Evolutionary conservation across 2,329 filamentous ascomycete species (phyloP).

Genomic region (Clonostachys chloroleuca): DNA sequence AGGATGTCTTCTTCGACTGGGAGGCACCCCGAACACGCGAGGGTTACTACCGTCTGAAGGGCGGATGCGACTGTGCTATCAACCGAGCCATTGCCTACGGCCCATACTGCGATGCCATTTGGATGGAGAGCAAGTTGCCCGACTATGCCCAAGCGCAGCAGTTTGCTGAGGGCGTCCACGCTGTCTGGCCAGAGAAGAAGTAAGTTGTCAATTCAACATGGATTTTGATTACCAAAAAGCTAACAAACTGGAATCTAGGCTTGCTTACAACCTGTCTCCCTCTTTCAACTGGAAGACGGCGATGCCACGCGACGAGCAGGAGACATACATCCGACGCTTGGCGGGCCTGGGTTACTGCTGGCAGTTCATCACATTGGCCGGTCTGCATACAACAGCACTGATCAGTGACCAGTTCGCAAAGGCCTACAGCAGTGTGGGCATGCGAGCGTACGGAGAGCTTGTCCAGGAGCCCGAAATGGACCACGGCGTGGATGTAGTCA

Average conservation of each 20-base stretch:
- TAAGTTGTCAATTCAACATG: constrained; percentile 35
- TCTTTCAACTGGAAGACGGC: constrained; percentile 99
- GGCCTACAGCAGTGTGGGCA: constrained; percentile 76
- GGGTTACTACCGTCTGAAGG: constrained; percentile 90
- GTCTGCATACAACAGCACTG: constrained; percentile 90
- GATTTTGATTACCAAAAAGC: constrained; percentile 4
- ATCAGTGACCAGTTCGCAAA: constrained; percentile 86
- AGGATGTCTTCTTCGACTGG: constrained; percentile 91
- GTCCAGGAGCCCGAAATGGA: constrained; percentile 98
- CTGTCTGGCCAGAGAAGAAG: constrained; percentile 95
- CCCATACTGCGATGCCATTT: constrained; percentile 92
- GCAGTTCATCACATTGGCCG: constrained; percentile 99
- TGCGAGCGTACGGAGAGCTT: constrained; percentile 95
- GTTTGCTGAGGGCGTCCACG: constrained; percentile 90
- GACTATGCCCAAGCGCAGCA: constrained; percentile 88
- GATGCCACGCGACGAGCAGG: constrained; percentile 87
- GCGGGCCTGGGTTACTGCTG: constrained; percentile 91
- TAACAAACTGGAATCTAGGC: constrained; percentile 39
- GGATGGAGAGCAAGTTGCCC: constrained; percentile 99
- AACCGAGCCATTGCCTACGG: constrained; percentile 90
- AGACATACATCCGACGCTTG: constrained; percentile 93
- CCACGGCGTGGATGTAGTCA: constrained; percentile 85
- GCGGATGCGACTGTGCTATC: constrained; percentile 85
- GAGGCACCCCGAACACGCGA: constrained; percentile 88
- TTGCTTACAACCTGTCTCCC: constrained; percentile 96